phyloP scores from a whole-genome alignment of 441 rosid genomes.

The Populus trichocarpa region DNA sequence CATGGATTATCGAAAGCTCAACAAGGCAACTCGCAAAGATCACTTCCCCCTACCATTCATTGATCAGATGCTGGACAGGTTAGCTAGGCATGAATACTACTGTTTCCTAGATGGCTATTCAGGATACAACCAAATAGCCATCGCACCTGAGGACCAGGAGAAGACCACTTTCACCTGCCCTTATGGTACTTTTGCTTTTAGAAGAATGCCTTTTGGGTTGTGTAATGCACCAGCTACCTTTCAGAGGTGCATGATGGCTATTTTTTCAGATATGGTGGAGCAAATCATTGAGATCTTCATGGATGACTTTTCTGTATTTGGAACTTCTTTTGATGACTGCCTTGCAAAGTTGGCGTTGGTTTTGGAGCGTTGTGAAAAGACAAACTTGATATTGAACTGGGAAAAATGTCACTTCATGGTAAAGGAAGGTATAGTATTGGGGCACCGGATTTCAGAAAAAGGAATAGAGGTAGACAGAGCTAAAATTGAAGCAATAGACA shows the following conservation, averaged over 20 bases:
- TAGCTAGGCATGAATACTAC: too few species aligned
- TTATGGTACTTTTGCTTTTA: too few species aligned
- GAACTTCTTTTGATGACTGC: background rate
- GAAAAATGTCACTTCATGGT: background rate
- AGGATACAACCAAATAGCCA: too few species aligned
- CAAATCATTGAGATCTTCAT: background rate
- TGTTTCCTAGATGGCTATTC: too few species aligned
- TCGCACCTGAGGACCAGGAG: background rate
- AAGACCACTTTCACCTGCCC: background rate
- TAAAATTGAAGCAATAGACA: background rate
- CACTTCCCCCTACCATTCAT: too few species aligned
- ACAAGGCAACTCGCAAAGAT: too few species aligned
- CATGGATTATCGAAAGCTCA: too few species aligned
- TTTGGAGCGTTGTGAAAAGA: background rate
- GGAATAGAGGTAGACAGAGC: background rate
- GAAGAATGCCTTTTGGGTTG: background rate
- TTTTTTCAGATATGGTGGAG: background rate
- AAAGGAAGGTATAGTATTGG: background rate
- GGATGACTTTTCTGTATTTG: background rate
- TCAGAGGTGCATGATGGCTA: background rate
- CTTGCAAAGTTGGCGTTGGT: background rate
- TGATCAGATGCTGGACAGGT: too few species aligned
- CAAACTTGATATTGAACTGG: background rate
- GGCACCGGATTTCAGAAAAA: background rate
- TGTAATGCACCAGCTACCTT: background rate